Conservation (phyloP, 345 rosid species). For the Eucalyptus erythrocorys region DNA sequence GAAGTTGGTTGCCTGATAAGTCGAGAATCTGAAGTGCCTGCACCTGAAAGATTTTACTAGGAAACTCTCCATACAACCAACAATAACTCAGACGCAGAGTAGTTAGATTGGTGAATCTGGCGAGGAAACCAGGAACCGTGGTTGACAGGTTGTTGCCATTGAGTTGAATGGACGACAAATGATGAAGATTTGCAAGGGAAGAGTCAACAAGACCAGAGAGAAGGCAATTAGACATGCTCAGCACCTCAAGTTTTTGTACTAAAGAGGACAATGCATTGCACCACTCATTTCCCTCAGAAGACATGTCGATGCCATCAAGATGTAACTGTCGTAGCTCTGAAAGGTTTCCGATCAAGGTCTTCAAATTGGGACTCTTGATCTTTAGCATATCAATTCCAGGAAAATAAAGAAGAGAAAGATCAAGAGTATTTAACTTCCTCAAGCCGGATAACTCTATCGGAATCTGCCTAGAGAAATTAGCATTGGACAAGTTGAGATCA, state of each 20-base stretch:
- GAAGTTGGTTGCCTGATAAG: not conserved
- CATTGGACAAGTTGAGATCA: conserved; percentile 18
- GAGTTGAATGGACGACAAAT: conserved; percentile 7
- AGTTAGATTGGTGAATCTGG: conserved; percentile 4
- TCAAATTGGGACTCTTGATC: conserved; percentile 12
- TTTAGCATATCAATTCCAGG: not conserved
- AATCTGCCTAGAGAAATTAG: conserved; percentile 18
- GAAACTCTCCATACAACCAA: conserved; percentile 11
- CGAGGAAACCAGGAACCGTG: conserved; percentile 11
- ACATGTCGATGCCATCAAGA: conserved; percentile 15
- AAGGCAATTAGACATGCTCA: conserved; percentile 12
- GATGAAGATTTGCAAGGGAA: not conserved
- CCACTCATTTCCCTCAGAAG: conserved; percentile 12
- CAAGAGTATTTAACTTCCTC: conserved; percentile 10
- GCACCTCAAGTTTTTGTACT: not conserved
- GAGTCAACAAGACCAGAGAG: conserved; percentile 11
- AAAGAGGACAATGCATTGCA: conserved; percentile 8
- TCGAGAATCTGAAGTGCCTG: conserved; percentile 10
- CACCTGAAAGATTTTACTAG: conserved; percentile 4
- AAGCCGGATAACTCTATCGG: conserved; percentile 4
- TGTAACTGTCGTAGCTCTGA: not conserved
- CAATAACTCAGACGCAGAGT: not conserved
- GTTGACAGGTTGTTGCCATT: conserved; percentile 1
- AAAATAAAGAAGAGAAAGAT: not conserved
- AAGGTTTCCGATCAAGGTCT: conserved; percentile 5